These are phyloP conservation scores for Calocybe gangraenosa DNA, from an alignment of 768 basidiomycete species.

Conservation along the genomic window DNA sequence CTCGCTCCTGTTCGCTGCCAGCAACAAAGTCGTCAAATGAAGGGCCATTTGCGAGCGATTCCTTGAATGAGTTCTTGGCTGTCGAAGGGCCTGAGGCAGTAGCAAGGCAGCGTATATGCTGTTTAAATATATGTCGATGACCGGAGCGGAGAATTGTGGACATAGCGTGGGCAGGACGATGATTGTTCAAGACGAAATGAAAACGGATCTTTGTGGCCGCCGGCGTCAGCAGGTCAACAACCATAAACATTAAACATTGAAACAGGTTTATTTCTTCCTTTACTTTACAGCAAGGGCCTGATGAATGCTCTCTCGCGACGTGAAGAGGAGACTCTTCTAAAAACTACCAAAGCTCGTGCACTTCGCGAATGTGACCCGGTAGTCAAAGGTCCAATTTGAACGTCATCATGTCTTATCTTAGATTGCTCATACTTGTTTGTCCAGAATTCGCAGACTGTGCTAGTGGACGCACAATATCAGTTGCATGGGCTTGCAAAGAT, in stretches of 20 bases:
- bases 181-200: neutral
- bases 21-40: conserved; percentile 78
- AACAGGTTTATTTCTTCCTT: neutral
- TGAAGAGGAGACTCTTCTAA: conserved; percentile 83
- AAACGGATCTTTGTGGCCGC: too few relatives aligned
- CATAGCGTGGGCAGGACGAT: conserved; percentile 3
- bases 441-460: conserved; percentile 86
- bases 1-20: conserved; percentile 50
- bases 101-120: conserved; percentile 39
- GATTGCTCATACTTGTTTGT: neutral
- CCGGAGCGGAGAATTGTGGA: conserved; percentile 7
- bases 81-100: conserved; percentile 37
- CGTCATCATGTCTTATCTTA: neutral
- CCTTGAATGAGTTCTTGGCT: conserved; percentile 41
- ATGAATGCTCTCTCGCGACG: conserved; percentile 87
- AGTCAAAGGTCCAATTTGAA: conserved; percentile 55
- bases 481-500: conserved; percentile 79
- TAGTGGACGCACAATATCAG: conserved; percentile 73
- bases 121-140: conserved; percentile 11
- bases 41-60: conserved; percentile 61
- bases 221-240: too few relatives aligned
- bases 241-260: too few relatives aligned
- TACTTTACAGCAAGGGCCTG: neutral
- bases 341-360: conserved; percentile 76
- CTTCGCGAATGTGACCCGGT: conserved; percentile 72